Evolutionary conservation across 306 rosid genomes (phyloP), one percentile per base, ranked within the genome.

Genomic region (Mimosa bimucronata): DNA sequence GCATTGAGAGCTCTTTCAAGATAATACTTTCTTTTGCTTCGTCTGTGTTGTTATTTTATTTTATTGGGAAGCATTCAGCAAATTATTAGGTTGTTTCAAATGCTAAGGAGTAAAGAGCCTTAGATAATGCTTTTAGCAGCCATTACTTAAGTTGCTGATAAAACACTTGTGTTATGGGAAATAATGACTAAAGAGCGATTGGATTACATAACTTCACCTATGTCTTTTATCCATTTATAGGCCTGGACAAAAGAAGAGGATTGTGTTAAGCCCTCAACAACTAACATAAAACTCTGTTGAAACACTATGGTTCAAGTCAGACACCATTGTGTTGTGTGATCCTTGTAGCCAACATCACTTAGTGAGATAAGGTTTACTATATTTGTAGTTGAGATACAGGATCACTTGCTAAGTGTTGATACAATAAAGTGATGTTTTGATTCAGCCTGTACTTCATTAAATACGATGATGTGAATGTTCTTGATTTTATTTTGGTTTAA

Each of bases 321-420:
- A n/a, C n/a, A n/a, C n/a, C n/a, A n/a, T n/a, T n/a, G n/a, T n/a
- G n/a, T n/a, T n/a, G n/a, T n/a, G n/a, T n/a, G n/a, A n/a, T n/a
- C n/a, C n/a, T n/a, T n/a, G n/a, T n/a, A n/a, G n/a, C n/a, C n/a
- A n/a, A n/a, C n/a, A n/a, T n/a, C n/a, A n/a, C n/a, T n/a, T n/a
- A n/a, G n/a, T n/a, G n/a, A n/a, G n/a, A n/a, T n/a, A n/a, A n/a
- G n/a, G n/a, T n/a, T n/a, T n/a, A n/a, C n/a, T n/a, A n/a, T n/a
- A n/a, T n/a, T n/a, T n/a, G n/a, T n/a, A n/a, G n/a, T 52, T 68
- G 11, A 74, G 80, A 52, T 76, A 42, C 25, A 70, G 28, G 28
- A 46, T 71, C 11, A 19, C 60, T 62, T 50, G 31, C 23, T 9
- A 42, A 14, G 15, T 66, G n/a, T 61, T 48, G 23, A 31, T 10